phyloP scores from a whole-genome alignment of 805 yeast genomes.

The Lachancea thermotolerans region DNA sequence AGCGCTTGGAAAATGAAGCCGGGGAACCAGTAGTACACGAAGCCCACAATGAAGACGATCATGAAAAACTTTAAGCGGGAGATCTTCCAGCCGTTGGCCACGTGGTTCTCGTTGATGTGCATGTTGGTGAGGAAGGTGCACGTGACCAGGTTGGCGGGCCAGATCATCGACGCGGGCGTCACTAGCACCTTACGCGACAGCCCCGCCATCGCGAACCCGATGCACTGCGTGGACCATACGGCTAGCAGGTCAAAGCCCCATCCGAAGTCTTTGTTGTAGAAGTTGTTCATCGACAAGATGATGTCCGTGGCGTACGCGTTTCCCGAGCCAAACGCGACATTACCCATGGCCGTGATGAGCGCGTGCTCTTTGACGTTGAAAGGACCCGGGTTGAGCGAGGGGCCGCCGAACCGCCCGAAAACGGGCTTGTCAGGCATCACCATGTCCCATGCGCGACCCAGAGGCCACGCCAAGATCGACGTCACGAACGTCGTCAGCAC shows the following conservation, averaged over 20 bases:
- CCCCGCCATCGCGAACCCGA: slow-evolving; percentile 68
- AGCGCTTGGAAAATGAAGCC: slow-evolving; percentile 53
- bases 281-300: slow-evolving; percentile 43
- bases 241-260: slow-evolving; percentile 51
- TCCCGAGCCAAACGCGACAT: slow-evolving; percentile 34
- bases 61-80: slow-evolving; percentile 46
- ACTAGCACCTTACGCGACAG: slow-evolving; percentile 51
- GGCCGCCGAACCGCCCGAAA: slow-evolving; percentile 22
- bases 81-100: slow-evolving; percentile 29
- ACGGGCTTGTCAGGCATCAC: slow-evolving; percentile 30
- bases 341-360: slow-evolving; percentile 47
- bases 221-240: slow-evolving; percentile 49
- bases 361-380: slow-evolving; percentile 60
- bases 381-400: slow-evolving; percentile 50
- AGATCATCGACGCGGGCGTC: slow-evolving; percentile 57
- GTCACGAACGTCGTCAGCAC: slow-evolving; percentile 46
- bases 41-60: slow-evolving; percentile 34
- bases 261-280: slow-evolving; percentile 40
- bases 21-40: slow-evolving; percentile 55
- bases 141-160: slow-evolving; percentile 66
- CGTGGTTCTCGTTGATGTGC: slow-evolving; percentile 17
- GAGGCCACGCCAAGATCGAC: slow-evolving; percentile 54
- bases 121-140: slow-evolving; percentile 15
- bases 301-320: slow-evolving; percentile 56
- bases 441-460: slow-evolving; percentile 46